Conservation (phyloP, 257 asterid species). For the Datura wrightii region DNA sequence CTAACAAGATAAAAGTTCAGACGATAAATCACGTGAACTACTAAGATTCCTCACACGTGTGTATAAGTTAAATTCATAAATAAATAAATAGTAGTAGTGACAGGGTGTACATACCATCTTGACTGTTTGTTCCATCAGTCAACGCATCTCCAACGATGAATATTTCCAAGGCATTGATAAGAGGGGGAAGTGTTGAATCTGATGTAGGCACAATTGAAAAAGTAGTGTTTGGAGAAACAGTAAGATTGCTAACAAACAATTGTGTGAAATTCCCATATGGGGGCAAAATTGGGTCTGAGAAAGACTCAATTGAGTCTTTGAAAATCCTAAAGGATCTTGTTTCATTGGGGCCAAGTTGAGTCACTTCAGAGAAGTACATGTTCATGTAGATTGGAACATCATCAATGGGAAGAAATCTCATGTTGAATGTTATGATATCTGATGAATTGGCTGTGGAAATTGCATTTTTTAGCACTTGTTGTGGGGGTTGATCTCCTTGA, state of each 20-base stretch:
- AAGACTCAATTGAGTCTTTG: slow-evolving; percentile 28
- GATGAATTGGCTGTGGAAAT: slow-evolving; percentile 39
- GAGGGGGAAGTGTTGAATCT: slow-evolving; percentile 65
- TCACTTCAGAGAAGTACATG: slow-evolving; percentile 64
- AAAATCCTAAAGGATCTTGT: slow-evolving; percentile 46
- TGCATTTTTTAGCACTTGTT: slow-evolving; percentile 49
- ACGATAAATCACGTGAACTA: too few species aligned
- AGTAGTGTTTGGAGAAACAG: slow-evolving; percentile 39
- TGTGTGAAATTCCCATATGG: slow-evolving; percentile 41
- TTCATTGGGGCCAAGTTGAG: slow-evolving; percentile 39
- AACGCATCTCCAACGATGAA: slow-evolving; percentile 43
- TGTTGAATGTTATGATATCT: slow-evolving; percentile 28
- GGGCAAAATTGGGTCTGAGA: slow-evolving; percentile 44
- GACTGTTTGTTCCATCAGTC: slow-evolving; percentile 44
- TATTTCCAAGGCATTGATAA: slow-evolving; percentile 67
- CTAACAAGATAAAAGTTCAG: too few species aligned
- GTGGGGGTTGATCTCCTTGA: slow-evolving; percentile 54
- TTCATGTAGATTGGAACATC: slow-evolving; percentile 43
- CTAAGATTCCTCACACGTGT: too few species aligned
- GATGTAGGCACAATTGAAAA: slow-evolving; percentile 46
- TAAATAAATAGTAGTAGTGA: background rate
- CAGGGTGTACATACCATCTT: slow-evolving; percentile 49
- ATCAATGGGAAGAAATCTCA: slow-evolving; percentile 40
- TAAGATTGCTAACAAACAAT: slow-evolving; percentile 23
- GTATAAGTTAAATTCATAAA: too few species aligned